These are phyloP conservation scores for Cyberlindnera suaveolens DNA, from an alignment of 805 yeast species.

Conservation along the genomic window DNA sequence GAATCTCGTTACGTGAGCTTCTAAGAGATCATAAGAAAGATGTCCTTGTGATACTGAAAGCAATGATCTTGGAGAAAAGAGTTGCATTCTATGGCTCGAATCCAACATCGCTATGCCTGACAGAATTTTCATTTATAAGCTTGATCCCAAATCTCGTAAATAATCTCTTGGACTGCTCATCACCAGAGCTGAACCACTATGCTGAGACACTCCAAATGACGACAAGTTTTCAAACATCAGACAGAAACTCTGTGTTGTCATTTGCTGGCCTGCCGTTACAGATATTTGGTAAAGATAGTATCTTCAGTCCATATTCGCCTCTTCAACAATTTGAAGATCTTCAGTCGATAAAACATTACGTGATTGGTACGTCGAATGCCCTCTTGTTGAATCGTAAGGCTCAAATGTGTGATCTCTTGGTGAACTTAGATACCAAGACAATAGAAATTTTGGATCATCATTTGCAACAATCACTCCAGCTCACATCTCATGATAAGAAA, in stretches of 20 bases:
- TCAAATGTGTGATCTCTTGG: slow-evolving; percentile 60
- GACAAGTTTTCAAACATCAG: slow-evolving; percentile 66
- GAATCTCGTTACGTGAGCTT: slow-evolving; percentile 63
- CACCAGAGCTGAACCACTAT: slow-evolving; percentile 59
- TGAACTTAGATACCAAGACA: slow-evolving; percentile 52
- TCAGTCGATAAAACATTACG: slow-evolving; percentile 52
- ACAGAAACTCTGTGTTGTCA: slow-evolving; percentile 65
- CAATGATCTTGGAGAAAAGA: slow-evolving; percentile 66
- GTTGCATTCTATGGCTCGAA: slow-evolving; percentile 74
- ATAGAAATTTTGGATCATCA: slow-evolving; percentile 42
- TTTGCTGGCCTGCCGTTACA: slow-evolving; percentile 88
- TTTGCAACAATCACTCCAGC: slow-evolving; percentile 38
- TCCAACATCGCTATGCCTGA: slow-evolving; percentile 72
- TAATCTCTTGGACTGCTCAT: slow-evolving; percentile 69
- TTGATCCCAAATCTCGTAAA: slow-evolving; percentile 76
- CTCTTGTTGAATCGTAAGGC: slow-evolving; percentile 60
- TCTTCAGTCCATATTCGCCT: slow-evolving; percentile 92
- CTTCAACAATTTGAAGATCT: slow-evolving; percentile 83
- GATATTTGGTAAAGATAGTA: slow-evolving; percentile 76
- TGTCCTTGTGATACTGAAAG: slow-evolving; percentile 65
- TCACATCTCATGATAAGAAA: slow-evolving; percentile 59
- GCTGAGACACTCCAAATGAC: slow-evolving; percentile 49
- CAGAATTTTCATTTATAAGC: slow-evolving; percentile 79
- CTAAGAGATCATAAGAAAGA: slow-evolving; percentile 53
- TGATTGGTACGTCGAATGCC: slow-evolving; percentile 86